Base-by-base conservation (phyloP, 75 land plant genomes). In the Picea sitchensis region DNA sequence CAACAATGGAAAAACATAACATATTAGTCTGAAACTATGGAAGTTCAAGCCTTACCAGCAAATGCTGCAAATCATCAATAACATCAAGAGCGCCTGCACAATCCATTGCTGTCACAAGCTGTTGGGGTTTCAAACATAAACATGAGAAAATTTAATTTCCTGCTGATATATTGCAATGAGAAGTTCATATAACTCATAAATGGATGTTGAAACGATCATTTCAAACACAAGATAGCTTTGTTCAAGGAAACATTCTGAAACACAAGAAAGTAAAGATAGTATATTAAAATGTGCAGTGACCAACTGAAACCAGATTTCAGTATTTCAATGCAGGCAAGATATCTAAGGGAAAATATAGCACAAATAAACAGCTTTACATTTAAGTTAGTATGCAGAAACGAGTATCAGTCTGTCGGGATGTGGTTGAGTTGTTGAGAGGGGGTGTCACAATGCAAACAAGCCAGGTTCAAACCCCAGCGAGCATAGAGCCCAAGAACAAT, bases 61-160 rank as follows among this genome's bases (percentile, higher is more conserved):
- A 80, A 71, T 93, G 87, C 59, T 92, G 99, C 84, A 98, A 82
- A 75, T 91, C 99, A 82, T 98, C 99, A 47, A 81, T 93, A 58
- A 98, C 94, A 83, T 98, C 99, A 81, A 98, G 82, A 78, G 98
- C 93, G 38, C 98, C 99, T 63, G 91, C 94, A 90, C 98, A 95
- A 80, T 98, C 99, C 78, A 89, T 94, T 60, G 94, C 84, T 47
- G 93, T 87, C 75, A 98, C 91, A 84, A 98, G 98, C 99, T 98
- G 90, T 69, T 61, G 47, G 23, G 71, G n/a, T 34, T 26, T 61
- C 44, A 68, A 4, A 81, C 47, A 78, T 4, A 79, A 71, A 59
- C 4, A 36, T 58, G 4, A 80, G 36, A 21, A 5, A 75, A 76
- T 14, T 26, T 59, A 65, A 47, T 78, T 69, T 78, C 62, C 36